Conservation (phyloP, 2,329 filamentous ascomycete genomes). For the Diaporthe citriasiana region DNA sequence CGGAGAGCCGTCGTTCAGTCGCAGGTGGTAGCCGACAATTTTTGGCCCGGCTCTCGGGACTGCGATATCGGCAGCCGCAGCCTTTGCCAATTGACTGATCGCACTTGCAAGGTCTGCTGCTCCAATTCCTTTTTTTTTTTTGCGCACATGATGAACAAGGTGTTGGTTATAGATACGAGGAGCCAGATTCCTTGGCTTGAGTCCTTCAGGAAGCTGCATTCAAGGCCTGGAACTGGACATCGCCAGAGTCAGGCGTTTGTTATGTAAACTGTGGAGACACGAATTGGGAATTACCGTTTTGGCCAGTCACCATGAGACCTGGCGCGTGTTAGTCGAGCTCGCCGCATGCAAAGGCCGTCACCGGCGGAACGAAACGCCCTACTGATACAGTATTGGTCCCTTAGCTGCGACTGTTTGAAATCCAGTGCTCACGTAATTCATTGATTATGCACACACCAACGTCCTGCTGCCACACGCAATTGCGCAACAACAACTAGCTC, state of each 20-base stretch:
- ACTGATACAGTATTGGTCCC: neutral
- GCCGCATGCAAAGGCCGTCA: slow-evolving; percentile 18
- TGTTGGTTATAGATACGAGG: neutral
- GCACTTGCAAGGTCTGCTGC: neutral
- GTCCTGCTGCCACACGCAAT: slow-evolving; percentile 10
- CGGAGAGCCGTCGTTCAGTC: neutral
- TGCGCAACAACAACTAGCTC: slow-evolving; percentile 18
- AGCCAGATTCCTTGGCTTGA: neutral
- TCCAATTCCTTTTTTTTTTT: neutral
- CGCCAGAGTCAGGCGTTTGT: slow-evolving; percentile 25
- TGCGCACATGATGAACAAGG: neutral
- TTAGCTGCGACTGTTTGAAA: slow-evolving; percentile 23
- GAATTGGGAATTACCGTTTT: neutral
- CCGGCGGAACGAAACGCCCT: slow-evolving; percentile 23
- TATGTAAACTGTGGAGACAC: slow-evolving; percentile 12
- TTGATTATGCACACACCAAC: neutral
- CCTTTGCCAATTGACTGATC: neutral
- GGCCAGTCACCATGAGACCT: neutral
- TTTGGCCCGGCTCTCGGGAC: slow-evolving; percentile 7
- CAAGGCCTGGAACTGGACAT: neutral
- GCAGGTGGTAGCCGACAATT: neutral
- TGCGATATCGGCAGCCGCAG: slow-evolving; percentile 19
- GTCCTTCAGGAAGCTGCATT: neutral
- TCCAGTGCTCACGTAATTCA: slow-evolving; percentile 26
- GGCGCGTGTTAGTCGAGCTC: slow-evolving; percentile 18